Conservation (phyloP, 2,329 filamentous ascomycete genomes). For the Ophiostoma australiae region DNA sequence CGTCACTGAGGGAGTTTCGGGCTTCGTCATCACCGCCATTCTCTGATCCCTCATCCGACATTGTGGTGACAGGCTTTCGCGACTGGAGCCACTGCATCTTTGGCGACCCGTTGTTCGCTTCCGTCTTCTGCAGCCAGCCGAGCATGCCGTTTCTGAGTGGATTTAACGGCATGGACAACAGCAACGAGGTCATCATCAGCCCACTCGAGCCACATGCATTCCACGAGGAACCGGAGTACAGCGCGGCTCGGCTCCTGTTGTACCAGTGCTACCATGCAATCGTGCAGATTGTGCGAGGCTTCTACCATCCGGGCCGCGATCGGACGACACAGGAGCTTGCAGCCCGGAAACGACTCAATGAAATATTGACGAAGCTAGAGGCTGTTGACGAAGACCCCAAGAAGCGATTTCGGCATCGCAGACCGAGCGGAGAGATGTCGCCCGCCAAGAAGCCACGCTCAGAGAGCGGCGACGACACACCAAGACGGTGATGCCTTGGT, state of each 20-base stretch:
- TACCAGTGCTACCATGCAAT: constrained; percentile 56
- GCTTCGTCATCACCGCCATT: not conserved
- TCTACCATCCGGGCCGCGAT: constrained; percentile 48
- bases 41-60: constrained; percentile 14
- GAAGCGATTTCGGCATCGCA: constrained; percentile 34
- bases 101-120: constrained; percentile 54
- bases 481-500: not conserved
- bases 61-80: constrained; percentile 47
- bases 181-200: not conserved
- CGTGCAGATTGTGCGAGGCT: constrained; percentile 49
- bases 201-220: constrained; percentile 16
- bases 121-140: constrained; percentile 44
- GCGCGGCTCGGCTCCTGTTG: constrained; percentile 47
- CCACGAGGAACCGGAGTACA: constrained; percentile 29
- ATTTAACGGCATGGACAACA: constrained; percentile 35
- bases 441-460: constrained; percentile 43
- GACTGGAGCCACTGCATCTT: constrained; percentile 58
- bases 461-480: constrained; percentile 24
- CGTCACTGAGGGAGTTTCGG: not conserved
- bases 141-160: constrained; percentile 45
- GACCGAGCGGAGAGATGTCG: constrained; percentile 40
- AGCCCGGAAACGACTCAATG: constrained; percentile 48
- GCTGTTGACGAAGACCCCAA: constrained; percentile 30
- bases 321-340: constrained; percentile 49
- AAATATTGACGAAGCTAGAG: constrained; percentile 44